A percentile compares a stretch with the other conserved stretches of the same genome.
These are phyloP conservation scores for Stachybotrys echinatus DNA, from an alignment of 2,329 filamentous ascomycete species.

Conservation along the genomic window DNA sequence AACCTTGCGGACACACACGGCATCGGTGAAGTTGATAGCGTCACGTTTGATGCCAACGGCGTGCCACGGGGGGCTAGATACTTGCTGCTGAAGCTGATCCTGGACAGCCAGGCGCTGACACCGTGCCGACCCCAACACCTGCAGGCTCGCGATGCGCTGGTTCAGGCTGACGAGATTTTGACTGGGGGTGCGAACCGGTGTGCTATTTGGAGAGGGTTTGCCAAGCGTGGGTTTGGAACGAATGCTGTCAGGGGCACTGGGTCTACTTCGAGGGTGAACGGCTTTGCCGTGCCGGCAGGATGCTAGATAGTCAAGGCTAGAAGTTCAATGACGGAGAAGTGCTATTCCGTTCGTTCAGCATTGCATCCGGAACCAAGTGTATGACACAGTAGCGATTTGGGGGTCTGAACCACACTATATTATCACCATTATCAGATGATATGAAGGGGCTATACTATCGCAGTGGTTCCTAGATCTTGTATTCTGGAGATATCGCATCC, in stretches of 20 bases:
- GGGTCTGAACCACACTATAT: too few relatives aligned
- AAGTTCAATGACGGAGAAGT: too few relatives aligned
- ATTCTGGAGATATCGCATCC: too few relatives aligned
- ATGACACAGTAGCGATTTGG: too few relatives aligned
- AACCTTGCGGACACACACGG: conserved; percentile 46
- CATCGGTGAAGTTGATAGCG: conserved; percentile 33
- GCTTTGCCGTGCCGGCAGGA: not conserved
- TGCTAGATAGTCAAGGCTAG: not conserved
- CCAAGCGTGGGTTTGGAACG: not conserved
- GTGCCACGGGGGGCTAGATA: conserved; percentile 13
- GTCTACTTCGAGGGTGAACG: not conserved
- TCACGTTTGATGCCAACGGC: conserved; percentile 31
- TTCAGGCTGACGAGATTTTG: not conserved
- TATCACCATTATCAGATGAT: too few relatives aligned
- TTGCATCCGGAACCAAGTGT: too few relatives aligned
- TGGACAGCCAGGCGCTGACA: not conserved
- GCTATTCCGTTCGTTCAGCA: too few relatives aligned
- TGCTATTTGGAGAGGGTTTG: not conserved
- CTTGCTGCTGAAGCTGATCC: not conserved
- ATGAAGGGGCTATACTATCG: too few relatives aligned
- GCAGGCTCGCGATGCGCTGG: not conserved
- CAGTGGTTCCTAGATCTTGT: too few relatives aligned
- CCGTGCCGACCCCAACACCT: not conserved
- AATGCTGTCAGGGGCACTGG: not conserved
- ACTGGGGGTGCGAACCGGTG: not conserved